Evolutionary conservation across 805 yeast genomes (phyloP), one percentile per base, ranked within the genome.

Genomic region (Diddensiella transvaalensis): DNA sequence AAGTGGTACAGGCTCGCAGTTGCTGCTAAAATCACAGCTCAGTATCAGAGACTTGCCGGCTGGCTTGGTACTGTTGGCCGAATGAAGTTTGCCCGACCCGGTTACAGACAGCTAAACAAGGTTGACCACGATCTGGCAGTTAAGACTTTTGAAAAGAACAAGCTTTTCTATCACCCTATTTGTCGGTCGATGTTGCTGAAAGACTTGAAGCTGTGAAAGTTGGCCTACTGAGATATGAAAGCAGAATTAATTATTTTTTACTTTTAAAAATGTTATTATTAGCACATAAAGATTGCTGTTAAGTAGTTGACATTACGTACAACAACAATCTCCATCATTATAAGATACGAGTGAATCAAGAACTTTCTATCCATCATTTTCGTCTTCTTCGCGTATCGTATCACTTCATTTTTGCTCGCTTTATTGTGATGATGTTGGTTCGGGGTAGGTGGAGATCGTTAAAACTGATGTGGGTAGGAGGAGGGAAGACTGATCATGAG

Each of bases 61-160:
- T 89, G 96, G 96, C 74, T 89, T 47, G 95, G 91, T 10, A 82
- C 90, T 2, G 93, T 89, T 19, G 96, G 96, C 18, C 78, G 96
- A 72, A 89, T 89, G 96, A 89, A 89, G 70, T 89, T 83, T 62
- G 96, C 87, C 22, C 78, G 96, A 66, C 96, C 96, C 24, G 87
- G 93, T 3, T 88, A 80, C 68, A 75, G 79, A 40, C 68, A 82
- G 51, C 72, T 89, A 53, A 77, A 79, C 60, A 60, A 68, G 4
- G 91, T 83, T 21, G 85, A 86, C 64, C 78, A 77, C 39, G 71
- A 73, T 13, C 70, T 83, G 54, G 96, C 96, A 0, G 59, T 82
- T 11, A 61, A 61, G 2, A 86, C 90, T 3, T 89, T 85, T 68
- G 69, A 70, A 42, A 75, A 75, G 62, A 75, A 73, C 61, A 78